Conservation (phyloP, 805 yeast species). For the Groenewaldozyma tartarivorans region DNA sequence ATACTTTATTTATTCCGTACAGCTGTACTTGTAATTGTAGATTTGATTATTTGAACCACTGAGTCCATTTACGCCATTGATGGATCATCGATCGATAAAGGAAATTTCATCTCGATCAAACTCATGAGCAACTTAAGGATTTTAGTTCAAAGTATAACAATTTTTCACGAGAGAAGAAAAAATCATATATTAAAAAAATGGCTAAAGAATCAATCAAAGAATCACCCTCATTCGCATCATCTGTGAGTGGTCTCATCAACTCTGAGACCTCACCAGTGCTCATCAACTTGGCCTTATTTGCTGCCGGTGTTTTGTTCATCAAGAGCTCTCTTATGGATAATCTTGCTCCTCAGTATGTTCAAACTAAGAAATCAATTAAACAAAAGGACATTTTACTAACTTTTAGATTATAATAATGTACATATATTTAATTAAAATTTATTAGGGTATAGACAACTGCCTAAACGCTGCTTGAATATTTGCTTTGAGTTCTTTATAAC, state of each 20-base stretch:
- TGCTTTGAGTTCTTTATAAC: conserved; percentile 70
- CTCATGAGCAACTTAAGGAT: too few species aligned
- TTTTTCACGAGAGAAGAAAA: too few species aligned
- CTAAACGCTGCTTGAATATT: conserved; percentile 62
- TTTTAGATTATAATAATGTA: background rate
- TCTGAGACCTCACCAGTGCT: conserved; percentile 17
- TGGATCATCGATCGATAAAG: too few species aligned
- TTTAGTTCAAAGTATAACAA: too few species aligned
- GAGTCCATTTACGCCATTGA: too few species aligned
- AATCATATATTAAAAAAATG: too few species aligned
- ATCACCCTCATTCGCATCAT: conserved; percentile 7
- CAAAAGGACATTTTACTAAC: background rate
- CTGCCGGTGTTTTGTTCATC: conserved; percentile 30
- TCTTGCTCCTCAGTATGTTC: conserved; percentile 29
- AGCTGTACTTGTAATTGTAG: too few species aligned
- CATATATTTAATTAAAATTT: background rate
- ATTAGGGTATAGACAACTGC: conserved; percentile 28
- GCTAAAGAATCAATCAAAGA: conserved; percentile 14
- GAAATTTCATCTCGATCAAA: too few species aligned
- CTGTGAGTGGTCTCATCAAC: conserved; percentile 8
- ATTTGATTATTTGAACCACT: too few species aligned
- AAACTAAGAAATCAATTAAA: background rate
- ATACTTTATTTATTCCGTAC: too few species aligned
- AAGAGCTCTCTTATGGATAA: conserved; percentile 30
- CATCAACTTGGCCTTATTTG: conserved; percentile 20